Evolutionary conservation across 768 basidiomycete species (phyloP), one percentile per base, ranked within the genome.

Genomic region (Agrocybe chaxingu): DNA sequence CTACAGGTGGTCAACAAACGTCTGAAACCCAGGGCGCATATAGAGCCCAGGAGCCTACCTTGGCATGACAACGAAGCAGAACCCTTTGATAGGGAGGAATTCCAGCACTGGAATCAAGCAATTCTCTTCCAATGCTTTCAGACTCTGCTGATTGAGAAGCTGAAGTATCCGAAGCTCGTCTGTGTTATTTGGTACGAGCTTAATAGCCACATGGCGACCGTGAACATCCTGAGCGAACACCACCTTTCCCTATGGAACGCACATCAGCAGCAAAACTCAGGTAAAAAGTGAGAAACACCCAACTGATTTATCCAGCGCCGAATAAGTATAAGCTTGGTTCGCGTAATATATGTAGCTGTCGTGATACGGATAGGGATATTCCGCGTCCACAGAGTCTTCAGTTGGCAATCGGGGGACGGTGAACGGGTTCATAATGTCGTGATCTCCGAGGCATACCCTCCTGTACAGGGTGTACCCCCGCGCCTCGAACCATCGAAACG

Each of bases 51-150:
- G 30, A n/a, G 34, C 44, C 9, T 9, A 64, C 53, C 57, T 61
- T 2, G 68, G 68, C 65, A 65, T 68, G 12, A 70, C 59, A 8
- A 51, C 57, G 42, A 67, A 61, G 47, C 56, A 63, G 30, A 57
- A 55, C 3, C 55, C 62, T 10, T 57, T 52, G 18, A 52, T 47
- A 0, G 58, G 45, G 2, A 70, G 45, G 8, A 69, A 34, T 7
- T 68, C 66, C 0, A 70, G 44, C 2, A 66, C 49, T 1, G 67
- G 65, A 9, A 70, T 39, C 5, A 62, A 19, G 33, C 55, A 56
- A 32, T 56, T 52, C 33, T 50, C 41, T 39, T 45, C 50, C 44
- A 45, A 18, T 11, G 10, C 12, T 7, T 46, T 36, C 24, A 31
- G 12, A 31, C 12, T 41, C 42, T 60, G 53, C 19, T 60, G 34